Evolutionary conservation across 2,329 filamentous ascomycete species (phyloP), one percentile per base, ranked within the genome.

Genomic region (Mollisia scopiformis): DNA sequence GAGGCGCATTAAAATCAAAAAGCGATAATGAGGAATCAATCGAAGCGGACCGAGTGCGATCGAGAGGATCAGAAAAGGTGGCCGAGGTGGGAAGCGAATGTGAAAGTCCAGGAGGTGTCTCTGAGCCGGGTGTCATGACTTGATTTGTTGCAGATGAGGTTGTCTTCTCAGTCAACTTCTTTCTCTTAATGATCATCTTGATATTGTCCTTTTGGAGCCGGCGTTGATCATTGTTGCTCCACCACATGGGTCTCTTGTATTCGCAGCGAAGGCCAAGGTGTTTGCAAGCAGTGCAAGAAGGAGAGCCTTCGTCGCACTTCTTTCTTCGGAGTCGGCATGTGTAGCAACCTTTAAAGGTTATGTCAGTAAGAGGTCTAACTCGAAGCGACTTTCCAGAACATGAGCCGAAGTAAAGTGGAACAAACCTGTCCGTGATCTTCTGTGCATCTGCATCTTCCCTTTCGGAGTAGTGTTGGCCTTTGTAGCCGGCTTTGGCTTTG

Each of bases 211-310:
- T 99, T 76, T 97, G 92, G 59, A 88, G 80, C 70, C 89, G 87
- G 69, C 95, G 85, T 73, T 90, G 87, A 66, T 97, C 93, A 73
- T 91, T 90, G 82, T 95, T 97, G 78, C 89, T 91, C 95, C 95
- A 99, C 95, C 95, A 99, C 79, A 91, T 87, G 37, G 95, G 95
- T 73, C 93, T 84, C 83, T 96, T 97, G 81, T 98, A 99, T 81
- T 98, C 93, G 80, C 95, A 99, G 72, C 84, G 83, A 59, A 99
- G 84, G 57, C 91, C 90, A 59, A 99, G 88, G 61, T 75, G 70
- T 68, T 85, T 87, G 82, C 86, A 89, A 63, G 86, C 86, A 16
- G 84, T 83, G 80, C 86, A 89, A 71, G 81, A 78, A 56, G 85
- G 84, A 37, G 80, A 78, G 65, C 84, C 85, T 75, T 89, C 86